Base-by-base conservation (phyloP, 345 rosid genomes). In the Iberis pinnata region DNA sequence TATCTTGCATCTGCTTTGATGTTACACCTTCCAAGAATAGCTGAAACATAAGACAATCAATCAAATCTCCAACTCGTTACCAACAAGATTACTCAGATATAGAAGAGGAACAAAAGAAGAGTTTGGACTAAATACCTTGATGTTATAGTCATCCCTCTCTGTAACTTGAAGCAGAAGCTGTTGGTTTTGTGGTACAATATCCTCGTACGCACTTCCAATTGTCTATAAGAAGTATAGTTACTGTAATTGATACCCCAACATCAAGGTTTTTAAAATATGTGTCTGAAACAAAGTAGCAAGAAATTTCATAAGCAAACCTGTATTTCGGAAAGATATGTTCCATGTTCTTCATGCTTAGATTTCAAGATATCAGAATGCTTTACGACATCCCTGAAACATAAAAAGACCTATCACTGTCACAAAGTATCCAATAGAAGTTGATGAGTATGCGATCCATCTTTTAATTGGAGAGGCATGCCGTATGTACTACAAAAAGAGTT, bases 141-240 rank as follows among this genome's bases (percentile, higher is more conserved):
- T 83, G 70, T 93, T 93, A 74, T 93, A 93, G 67, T 88, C 99
- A 80, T 93, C 97, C 57, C 95, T 76, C 69, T 93, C 99, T 8
- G 99, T 80, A 47, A 88, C 76, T 72, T 93, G 99, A 76, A 81
- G 87, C 76, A 93, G 68, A 49, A 93, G 79, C 54, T 80, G 97
- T 70, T 88, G 99, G 67, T 93, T 93, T 70, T 88, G 97, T 10
- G 85, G 79, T 70, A 86, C 95, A 87, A 88, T 86, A 60, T 86
- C 97, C 75, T 80, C 92, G 67, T 93, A 93, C 49, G 84, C 86
- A 68, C 77, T 92, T 61, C 94, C 95, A 60, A 88, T 93, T 39
- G 97, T 78, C 97, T 93, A 80, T 50, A 68, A 64, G 52, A 69
- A 69, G 74, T n/a, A 75, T 6, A 71, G 40, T 42, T 52, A 72